These are phyloP conservation scores for sunflower (Helianthus annuus) DNA, from an alignment of 129 eudicot genomes.

Conservation along the genomic window HanXRQr2.0-SUNRISE NC_035436.2:204074343-204074842, in stretches of 20 bases:
- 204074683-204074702: slow-evolving; percentile 97
- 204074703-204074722: slow-evolving; percentile 98
- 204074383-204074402: slow-evolving; percentile 73
- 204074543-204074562: slow-evolving; percentile 96
- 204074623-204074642: too few species aligned
- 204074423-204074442: slow-evolving; percentile 39
- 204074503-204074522: slow-evolving; percentile 98
- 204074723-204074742: slow-evolving; percentile 95
- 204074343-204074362: slow-evolving; percentile 91
- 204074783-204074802: slow-evolving; percentile 14
- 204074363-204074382: slow-evolving; percentile 68
- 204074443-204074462: slow-evolving; percentile 23
- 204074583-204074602: background rate
- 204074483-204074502: slow-evolving; percentile 20
- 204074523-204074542: slow-evolving; percentile 84
- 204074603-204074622: background rate
- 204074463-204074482: background rate
- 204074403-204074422: slow-evolving; percentile 74
- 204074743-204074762: slow-evolving; percentile 81
- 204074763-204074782: background rate
- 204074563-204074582: slow-evolving; percentile 37
- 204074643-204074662: slow-evolving; percentile 66
- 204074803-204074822: background rate
- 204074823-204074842: slow-evolving; percentile 61
- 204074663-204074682: slow-evolving; percentile 99